Base-by-base conservation (phyloP, 148 eudicot genomes). In the Beta vulgaris region DNA sequence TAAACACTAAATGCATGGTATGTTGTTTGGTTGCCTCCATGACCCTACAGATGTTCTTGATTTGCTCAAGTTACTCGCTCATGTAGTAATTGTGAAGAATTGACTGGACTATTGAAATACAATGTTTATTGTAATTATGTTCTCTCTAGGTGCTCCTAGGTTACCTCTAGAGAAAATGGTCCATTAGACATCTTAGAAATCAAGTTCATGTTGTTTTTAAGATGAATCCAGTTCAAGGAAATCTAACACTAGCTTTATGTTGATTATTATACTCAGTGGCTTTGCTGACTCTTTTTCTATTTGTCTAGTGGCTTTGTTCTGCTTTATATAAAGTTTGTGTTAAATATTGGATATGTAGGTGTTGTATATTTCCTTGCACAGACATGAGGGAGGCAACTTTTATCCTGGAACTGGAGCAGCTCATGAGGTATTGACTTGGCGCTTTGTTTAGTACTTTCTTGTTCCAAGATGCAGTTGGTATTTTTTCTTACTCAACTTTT, bases 341-440 rank as follows among this genome's bases (percentile, higher is more conserved):
- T 16, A 68, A 34, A 44, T 16, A 71, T 62, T 16, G 35, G 63
- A 46, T 29, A 25, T 25, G 64, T 76, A 95, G 99, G 99, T 95
- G 46, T 68, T 95, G 88, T 95, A 95, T 84, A 79, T 95, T 79
- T 95, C 99, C 46, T 83, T 95, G 83, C 99, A 95, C 82, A 91
- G 99, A 84, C 96, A 95, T 68, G 98, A 95, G 86, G 91, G 91
- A 75, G 99, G 99, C 59, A 85, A 82, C 37, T 95, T 95, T 79
- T 95, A 95, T 83, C 99, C 99, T 68, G 94, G 97, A 79, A 91
- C 99, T 72, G 99, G 99, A 63, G 91, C 98, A 59, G 94, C 90
- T 71, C 73, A 69, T 79, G 96, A 95, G 97, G 99, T 95, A 86
- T 69, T 29, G 48, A 59, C 36, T 59, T n/a, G 28, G 36, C 51